These are phyloP conservation scores for Triangularia verruculosa DNA, from an alignment of 2,329 filamentous ascomycete genomes.

Conservation along the genomic window DNA sequence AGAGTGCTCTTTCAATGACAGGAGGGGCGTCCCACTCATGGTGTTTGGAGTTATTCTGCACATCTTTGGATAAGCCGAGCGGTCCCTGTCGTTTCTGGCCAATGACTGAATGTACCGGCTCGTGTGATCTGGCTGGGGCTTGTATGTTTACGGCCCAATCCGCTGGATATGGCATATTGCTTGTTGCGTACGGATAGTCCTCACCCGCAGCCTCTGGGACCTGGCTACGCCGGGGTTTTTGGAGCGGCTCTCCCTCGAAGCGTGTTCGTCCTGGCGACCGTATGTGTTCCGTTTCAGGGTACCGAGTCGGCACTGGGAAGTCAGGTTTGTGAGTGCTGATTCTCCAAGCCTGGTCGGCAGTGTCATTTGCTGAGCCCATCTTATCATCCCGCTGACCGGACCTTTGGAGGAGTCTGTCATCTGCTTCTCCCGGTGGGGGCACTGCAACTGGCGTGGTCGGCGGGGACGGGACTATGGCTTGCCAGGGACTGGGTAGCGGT, in stretches of 20 bases:
- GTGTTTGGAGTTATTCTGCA: not conserved
- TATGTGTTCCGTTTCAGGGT: not conserved
- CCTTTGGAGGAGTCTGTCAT: not conserved
- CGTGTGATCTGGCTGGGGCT: constrained; percentile 12
- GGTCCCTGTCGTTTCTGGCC: not conserved
- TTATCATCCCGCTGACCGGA: not conserved
- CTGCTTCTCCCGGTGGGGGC: not conserved
- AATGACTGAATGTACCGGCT: not conserved
- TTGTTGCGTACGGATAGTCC: constrained; percentile 11
- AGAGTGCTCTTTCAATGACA: constrained; percentile 22
- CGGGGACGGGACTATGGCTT: not conserved
- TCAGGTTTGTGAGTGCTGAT: constrained; percentile 19
- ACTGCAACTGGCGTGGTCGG: not conserved
- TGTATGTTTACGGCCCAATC: constrained; percentile 19
- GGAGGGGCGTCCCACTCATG: constrained; percentile 24
- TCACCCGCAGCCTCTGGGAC: constrained; percentile 6
- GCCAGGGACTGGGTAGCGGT: not conserved
- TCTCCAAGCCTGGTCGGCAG: constrained; percentile 13
- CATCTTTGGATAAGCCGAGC: not conserved
- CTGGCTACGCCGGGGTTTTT: constrained; percentile 13
- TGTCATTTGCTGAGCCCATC: not conserved
- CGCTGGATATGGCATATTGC: not conserved
- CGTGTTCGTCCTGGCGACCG: not conserved
- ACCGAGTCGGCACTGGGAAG: constrained; percentile 11
- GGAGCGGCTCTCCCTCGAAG: constrained; percentile 15